Conservation (phyloP, 805 yeast species). For the Starmerella gropengiesseri region DNA sequence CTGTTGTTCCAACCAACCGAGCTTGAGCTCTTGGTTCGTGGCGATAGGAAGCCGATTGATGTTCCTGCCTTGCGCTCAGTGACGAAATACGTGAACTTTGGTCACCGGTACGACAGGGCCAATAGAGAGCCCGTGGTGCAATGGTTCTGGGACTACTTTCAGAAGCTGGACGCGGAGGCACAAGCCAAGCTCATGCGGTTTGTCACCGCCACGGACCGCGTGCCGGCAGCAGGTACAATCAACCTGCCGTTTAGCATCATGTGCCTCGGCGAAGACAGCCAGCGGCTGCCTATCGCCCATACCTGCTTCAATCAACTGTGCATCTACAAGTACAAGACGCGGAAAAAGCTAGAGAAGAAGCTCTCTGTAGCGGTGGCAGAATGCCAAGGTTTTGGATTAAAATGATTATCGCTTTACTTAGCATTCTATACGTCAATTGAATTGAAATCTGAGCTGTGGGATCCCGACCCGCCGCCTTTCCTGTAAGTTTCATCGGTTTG, state of each 20-base stretch:
- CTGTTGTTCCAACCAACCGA: slow-evolving; percentile 72
- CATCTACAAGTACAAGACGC: slow-evolving; percentile 50
- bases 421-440: too few relatives aligned
- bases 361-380: slow-evolving; percentile 60
- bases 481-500: too few relatives aligned
- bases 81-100: slow-evolving; percentile 65
- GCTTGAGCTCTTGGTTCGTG: slow-evolving; percentile 65
- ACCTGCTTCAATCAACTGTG: slow-evolving; percentile 91
- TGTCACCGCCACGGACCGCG: slow-evolving; percentile 81
- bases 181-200: slow-evolving; percentile 62
- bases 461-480: too few relatives aligned
- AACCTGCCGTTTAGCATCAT: slow-evolving; percentile 64
- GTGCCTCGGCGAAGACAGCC: slow-evolving; percentile 37
- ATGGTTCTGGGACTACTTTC: slow-evolving; percentile 86
- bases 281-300: slow-evolving; percentile 72
- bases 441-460: too few relatives aligned
- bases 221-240: slow-evolving; percentile 87
- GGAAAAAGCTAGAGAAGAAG: slow-evolving; percentile 46
- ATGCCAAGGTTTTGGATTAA: slow-evolving; percentile 79
- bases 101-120: slow-evolving; percentile 28
- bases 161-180: slow-evolving; percentile 33
- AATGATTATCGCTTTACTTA: slow-evolving; percentile 27
- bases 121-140: slow-evolving; percentile 33
- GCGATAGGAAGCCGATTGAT: slow-evolving; percentile 63
- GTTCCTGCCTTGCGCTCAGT: slow-evolving; percentile 54